phyloP scores from a whole-genome alignment of 2,329 filamentous ascomycete species.

The Aspergillus tanneri region DNA sequence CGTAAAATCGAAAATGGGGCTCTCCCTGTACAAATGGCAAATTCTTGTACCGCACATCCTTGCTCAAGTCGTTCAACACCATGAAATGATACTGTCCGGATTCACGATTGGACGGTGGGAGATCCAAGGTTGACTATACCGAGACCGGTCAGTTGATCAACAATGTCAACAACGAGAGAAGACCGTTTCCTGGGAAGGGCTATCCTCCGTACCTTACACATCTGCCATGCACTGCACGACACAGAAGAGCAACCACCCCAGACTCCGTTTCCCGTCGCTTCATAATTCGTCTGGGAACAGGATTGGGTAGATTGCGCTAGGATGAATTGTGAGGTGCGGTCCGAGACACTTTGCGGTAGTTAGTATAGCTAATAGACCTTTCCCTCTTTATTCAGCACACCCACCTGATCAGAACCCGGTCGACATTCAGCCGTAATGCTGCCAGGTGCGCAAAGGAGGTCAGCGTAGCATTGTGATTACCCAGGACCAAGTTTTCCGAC shows the following conservation, averaged over 20 bases:
- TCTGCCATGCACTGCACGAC: constrained; percentile 32
- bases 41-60: constrained; percentile 40
- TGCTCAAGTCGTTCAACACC: constrained; percentile 41
- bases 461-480: constrained; percentile 35
- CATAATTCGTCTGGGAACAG: constrained; percentile 35
- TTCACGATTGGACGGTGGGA: constrained; percentile 28
- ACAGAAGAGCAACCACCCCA: constrained; percentile 36
- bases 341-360: constrained; percentile 50
- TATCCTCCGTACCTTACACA: constrained; percentile 40
- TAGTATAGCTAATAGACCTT: too few species aligned
- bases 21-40: constrained; percentile 36
- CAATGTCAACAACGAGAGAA: too few species aligned
- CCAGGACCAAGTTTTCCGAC: constrained; percentile 29
- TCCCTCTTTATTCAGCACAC: too few species aligned
- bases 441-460: constrained; percentile 39
- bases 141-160: background rate
- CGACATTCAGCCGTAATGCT: constrained; percentile 35
- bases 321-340: constrained; percentile 50
- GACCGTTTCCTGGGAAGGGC: too few species aligned
- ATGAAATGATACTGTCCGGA: constrained; percentile 28
- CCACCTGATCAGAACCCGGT: constrained; percentile 42
- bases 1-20: constrained; percentile 51
- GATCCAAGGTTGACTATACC: constrained; percentile 35
- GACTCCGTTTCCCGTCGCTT: constrained; percentile 30
- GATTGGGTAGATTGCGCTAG: constrained; percentile 52